These are phyloP conservation scores for Artemisia argyi DNA, from an alignment of 129 eudicot genomes.

Conservation along the genomic window DNA sequence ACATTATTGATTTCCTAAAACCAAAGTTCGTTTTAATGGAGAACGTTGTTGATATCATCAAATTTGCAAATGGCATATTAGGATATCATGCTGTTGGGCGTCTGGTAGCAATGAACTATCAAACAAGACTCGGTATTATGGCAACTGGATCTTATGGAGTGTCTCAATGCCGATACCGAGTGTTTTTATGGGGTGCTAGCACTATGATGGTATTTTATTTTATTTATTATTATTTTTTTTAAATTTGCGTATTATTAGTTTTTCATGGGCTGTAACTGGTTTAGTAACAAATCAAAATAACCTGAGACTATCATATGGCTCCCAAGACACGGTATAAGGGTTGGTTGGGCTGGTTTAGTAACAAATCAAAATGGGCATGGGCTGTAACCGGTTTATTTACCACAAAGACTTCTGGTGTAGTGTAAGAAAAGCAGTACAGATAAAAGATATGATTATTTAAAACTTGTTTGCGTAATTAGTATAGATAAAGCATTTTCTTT, in stretches of 20 bases:
- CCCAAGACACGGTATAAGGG: too few relatives aligned
- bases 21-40: constrained; percentile 76
- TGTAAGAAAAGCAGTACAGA: too few relatives aligned
- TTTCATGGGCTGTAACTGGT: too few relatives aligned
- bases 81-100: constrained; percentile 59
- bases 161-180: constrained; percentile 66
- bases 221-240: not conserved
- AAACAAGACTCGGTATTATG: constrained; percentile 73
- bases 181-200: constrained; percentile 77
- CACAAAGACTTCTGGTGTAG: too few relatives aligned
- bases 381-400: too few relatives aligned
- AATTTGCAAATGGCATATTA: constrained; percentile 51
- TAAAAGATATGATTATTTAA: too few relatives aligned
- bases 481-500: too few relatives aligned
- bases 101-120: constrained; percentile 65
- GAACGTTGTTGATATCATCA: constrained; percentile 66
- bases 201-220: constrained; percentile 38
- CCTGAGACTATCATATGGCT: too few relatives aligned
- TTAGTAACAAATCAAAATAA: too few relatives aligned
- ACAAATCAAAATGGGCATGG: not conserved
- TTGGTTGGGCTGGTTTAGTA: too few relatives aligned
- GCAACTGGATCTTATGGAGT: constrained; percentile 83
- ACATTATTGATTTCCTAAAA: constrained; percentile 51
- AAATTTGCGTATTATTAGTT: not conserved
- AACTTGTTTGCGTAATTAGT: too few relatives aligned